These are phyloP conservation scores for Stagonosporopsis chrysanthemi DNA, from an alignment of 2,329 filamentous ascomycete species.

Conservation along the genomic window DNA sequence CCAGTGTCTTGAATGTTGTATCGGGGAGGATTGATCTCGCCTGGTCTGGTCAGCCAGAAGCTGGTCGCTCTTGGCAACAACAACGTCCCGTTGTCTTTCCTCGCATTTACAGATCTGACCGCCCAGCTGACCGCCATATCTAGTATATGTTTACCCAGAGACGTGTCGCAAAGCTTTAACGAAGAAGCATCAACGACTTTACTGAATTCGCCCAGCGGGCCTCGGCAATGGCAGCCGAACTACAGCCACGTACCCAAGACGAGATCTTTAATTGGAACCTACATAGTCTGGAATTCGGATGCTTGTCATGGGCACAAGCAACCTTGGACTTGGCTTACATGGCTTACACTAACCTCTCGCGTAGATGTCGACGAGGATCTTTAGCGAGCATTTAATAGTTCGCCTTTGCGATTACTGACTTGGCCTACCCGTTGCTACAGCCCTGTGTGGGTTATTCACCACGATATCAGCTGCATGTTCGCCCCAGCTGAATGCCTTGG, in stretches of 20 bases:
- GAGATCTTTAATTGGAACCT: too few relatives aligned
- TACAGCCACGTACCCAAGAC: not conserved
- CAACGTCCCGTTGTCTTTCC: not conserved
- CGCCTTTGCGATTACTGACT: not conserved
- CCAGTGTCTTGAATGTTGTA: not conserved
- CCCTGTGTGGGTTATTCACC: not conserved
- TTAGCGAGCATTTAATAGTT: conserved; percentile 1
- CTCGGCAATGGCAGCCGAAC: not conserved
- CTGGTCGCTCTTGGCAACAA: not conserved
- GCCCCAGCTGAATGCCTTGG: not conserved
- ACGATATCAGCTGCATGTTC: not conserved
- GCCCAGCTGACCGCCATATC: not conserved
- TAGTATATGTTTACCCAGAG: not conserved
- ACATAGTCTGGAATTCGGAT: not conserved
- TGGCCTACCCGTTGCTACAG: not conserved
- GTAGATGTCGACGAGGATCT: not conserved
- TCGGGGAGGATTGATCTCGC: not conserved
- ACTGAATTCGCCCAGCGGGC: not conserved
- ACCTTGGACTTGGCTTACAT: conserved; percentile 4
- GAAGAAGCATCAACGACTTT: not conserved
- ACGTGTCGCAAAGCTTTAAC: not conserved
- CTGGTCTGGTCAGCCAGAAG: not conserved
- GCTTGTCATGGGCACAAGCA: not conserved
- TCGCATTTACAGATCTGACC: not conserved
- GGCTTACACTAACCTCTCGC: not conserved